phyloP scores from a whole-genome alignment of 164 flowering plant genomes.

The Umbellularia californica region DNA sequence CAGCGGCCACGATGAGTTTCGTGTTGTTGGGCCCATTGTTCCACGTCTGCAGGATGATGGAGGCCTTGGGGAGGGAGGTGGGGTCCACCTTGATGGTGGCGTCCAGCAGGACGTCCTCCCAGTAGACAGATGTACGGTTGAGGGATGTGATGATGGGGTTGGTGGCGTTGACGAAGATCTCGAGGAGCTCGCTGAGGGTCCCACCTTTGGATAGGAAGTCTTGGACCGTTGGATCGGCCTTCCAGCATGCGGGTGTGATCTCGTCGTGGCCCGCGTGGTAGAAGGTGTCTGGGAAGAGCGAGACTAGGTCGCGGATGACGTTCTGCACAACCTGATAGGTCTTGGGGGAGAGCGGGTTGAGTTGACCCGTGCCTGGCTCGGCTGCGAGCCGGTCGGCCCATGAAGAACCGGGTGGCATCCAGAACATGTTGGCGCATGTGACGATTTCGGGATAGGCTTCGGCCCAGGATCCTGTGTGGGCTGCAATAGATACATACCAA shows the following conservation, averaged over 20 bases:
- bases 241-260: constrained; percentile 81
- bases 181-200: constrained; percentile 65
- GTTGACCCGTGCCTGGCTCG: constrained; percentile 93
- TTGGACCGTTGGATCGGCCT: constrained; percentile 54
- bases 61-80: constrained; percentile 41
- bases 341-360: constrained; percentile 72
- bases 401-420: constrained; percentile 59
- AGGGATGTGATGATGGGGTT: constrained; percentile 57
- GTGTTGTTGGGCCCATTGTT: constrained; percentile 76
- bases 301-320: constrained; percentile 45
- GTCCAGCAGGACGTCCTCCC: constrained; percentile 85
- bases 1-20: constrained; percentile 55
- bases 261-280: constrained; percentile 88
- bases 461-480: constrained; percentile 94
- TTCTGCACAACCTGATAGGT: constrained; percentile 68
- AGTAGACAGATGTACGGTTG: constrained; percentile 63
- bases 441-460: constrained; percentile 88
- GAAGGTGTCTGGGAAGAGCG: constrained; percentile 72
- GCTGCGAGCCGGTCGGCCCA: constrained; percentile 74
- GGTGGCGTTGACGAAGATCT: constrained; percentile 60
- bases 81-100: constrained; percentile 36
- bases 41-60: constrained; percentile 80
- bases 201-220: constrained; percentile 47
- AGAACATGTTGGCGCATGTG: constrained; percentile 79
- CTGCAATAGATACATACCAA: constrained; percentile 30